Base-by-base conservation (phyloP, 169 alveolate species). In the Eimeria brunetti region DNA sequence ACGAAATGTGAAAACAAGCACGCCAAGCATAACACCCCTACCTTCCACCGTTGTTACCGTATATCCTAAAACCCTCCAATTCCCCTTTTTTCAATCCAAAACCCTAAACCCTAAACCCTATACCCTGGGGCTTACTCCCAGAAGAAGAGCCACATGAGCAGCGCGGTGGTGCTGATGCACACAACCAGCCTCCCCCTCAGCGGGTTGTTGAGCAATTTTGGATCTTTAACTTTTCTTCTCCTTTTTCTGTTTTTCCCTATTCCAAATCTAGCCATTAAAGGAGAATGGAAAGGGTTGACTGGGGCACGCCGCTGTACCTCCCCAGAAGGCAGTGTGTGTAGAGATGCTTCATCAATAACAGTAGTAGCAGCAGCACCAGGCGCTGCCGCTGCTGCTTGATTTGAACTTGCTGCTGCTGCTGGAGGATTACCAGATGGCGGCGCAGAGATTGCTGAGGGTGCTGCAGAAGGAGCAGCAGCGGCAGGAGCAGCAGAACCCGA, bases 101-200 rank as follows among this genome's bases (percentile, higher is more conserved):
- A 20, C 69, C 69, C 69, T 58, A 58, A 20, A 58, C 69, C 20
- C 69, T 58, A 20, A 58, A 14, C 69, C 69, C 69, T 58, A 14
- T 58, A n/a, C n/a, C n/a, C n/a, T n/a, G n/a, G n/a, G n/a, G n/a
- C n/a, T 51, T 62, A 94, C 96, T 94, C 96, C 89, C 89, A 94
- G 53, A 94, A 41, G 78, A 83, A 94, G 27, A 84, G 88, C 96
- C 96, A 94, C 58, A 69, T 18, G 58, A 94, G 94, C 41, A 94
- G 88, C 5, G 96, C 96, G 20, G 94, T 84, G 44, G 96, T 94
- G 96, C 93, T 78, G 84, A 94, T 94, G 94, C 94, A 84, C 20
- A 94, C 96, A n/a, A 94, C 86, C 27, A 94, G 89, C 5, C 95
- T 69, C 1, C 96, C 96, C n/a, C 94, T 8, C n/a, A 94, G 94